These are phyloP conservation scores for Sindora glabra DNA, from an alignment of 306 rosid species.

Conservation along the genomic window DNA sequence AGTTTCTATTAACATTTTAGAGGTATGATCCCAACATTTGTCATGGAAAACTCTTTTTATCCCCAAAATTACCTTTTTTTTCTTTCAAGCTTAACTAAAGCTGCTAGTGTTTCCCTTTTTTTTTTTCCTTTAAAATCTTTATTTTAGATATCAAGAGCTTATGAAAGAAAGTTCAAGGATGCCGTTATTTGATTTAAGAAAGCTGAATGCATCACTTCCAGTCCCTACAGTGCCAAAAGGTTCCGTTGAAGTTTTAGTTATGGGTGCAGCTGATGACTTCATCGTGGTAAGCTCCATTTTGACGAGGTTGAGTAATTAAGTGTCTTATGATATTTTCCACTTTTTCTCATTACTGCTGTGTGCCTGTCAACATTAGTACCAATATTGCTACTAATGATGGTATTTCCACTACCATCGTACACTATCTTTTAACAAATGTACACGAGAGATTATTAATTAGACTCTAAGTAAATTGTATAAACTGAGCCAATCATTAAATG, in stretches of 20 bases:
- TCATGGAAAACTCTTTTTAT: not conserved
- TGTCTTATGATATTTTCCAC: not conserved
- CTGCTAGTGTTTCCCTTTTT: not conserved
- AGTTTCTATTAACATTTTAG: not conserved
- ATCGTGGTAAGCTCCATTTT: constrained; percentile 52
- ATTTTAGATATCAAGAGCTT: constrained; percentile 69
- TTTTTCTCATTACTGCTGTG: not conserved
- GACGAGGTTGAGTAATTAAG: not conserved
- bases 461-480: too few species aligned
- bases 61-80: not conserved
- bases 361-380: not conserved
- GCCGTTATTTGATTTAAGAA: constrained; percentile 83
- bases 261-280: constrained; percentile 81
- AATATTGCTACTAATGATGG: too few species aligned
- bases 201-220: constrained; percentile 84
- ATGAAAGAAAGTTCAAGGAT: constrained; percentile 92
- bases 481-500: too few species aligned
- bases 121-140: too few species aligned
- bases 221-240: constrained; percentile 54
- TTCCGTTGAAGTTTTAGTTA: constrained; percentile 52
- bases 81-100: not conserved
- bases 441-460: too few species aligned
- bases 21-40: not conserved
- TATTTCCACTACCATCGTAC: too few species aligned
- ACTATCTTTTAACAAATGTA: too few species aligned